Base-by-base conservation (phyloP, 352 stramenopile species). In the Phytophthora sp. region DNA sequence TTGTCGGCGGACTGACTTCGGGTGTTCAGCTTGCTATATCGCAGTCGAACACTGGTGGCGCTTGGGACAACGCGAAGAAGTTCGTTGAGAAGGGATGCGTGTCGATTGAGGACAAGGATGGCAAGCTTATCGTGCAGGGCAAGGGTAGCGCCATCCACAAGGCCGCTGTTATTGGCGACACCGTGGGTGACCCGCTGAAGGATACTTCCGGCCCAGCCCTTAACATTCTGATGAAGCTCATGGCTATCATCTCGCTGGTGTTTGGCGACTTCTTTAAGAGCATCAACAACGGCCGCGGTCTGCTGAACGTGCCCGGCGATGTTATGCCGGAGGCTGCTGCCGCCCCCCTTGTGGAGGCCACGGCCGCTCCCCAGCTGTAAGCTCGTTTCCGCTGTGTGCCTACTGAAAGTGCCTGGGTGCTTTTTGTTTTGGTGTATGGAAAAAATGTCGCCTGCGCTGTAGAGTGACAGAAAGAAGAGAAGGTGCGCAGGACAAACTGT, bases 41-140 rank as follows among this genome's bases (percentile, higher is more conserved):
- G 49, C 98, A 99, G 88, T 99, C 96, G 64, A 99, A 99, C 93
- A 98, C 97, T 61, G 98, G 98, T 70, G 98, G 98, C 77, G 98
- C 98, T 54, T 99, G 98, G 98, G 98, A 99, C 73, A 99, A 99
- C 77, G 97, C 97, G 52, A 99, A 99, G 89, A 99, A 99, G 88
- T 99, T 98, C 77, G 98, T 99, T 52, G 97, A 99, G 85, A 98
- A 98, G 86, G 94, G 91, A 63, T 95, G 86, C 61, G 84, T 96
- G 41, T 94, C 84, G 63, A 82, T 94, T 73, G 86, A 94, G 63
- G 88, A 94, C 88, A 96, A 96, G 85, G 86, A 94, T n/a, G 88
- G 88, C 63, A 96, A 94, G 81, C 79, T 94, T 20, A 93, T 95
- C 64, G 87, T 93, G 52, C 87, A 93, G 71, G 86, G 85, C 68